Evolutionary conservation across 208 protist species (phyloP).

Genomic region (Trypanosoma rangeli): DNA sequence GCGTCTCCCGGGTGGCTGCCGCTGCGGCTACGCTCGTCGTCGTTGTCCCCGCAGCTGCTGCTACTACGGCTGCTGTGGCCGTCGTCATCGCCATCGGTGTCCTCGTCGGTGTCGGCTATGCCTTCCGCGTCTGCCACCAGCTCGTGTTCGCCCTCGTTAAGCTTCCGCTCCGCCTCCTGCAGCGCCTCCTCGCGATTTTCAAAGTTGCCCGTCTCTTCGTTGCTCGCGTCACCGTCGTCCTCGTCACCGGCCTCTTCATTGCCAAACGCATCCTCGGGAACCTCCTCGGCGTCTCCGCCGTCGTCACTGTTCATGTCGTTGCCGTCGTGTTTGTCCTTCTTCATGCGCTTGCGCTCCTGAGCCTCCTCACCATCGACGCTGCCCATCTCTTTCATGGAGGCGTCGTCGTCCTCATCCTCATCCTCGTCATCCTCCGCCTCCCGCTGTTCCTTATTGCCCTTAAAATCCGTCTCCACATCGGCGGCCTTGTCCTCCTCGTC

Average conservation of each 20-base stretch:
- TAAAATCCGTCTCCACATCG: constrained; percentile 86
- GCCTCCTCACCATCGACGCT: constrained; percentile 88
- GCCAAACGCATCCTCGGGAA: constrained; percentile 77
- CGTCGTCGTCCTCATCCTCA: constrained; percentile 61
- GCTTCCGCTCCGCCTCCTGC: constrained; percentile 68
- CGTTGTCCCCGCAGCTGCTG: constrained; percentile 10
- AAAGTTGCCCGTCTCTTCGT: constrained; percentile 85
- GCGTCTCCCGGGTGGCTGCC: constrained; percentile 10
- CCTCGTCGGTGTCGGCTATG: constrained; percentile 31
- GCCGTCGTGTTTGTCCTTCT: constrained; percentile 71
- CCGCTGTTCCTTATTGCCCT: constrained; percentile 74
- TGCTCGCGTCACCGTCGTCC: constrained; percentile 40
- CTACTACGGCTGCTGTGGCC: constrained; percentile 29
- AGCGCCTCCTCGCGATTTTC: constrained; percentile 85
- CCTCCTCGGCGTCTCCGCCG: constrained; percentile 70
- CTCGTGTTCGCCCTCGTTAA: constrained; percentile 64
- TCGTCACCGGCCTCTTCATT: constrained; percentile 36
- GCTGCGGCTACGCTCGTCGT: constrained; percentile 16
- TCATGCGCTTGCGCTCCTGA: constrained; percentile 79
- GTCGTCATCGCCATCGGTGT: constrained; percentile 41
- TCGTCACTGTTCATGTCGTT: constrained; percentile 81
- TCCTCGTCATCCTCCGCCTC: constrained; percentile 80
- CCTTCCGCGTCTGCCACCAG: constrained; percentile 57
- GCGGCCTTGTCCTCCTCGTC: constrained; percentile 88
- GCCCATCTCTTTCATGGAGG: constrained; percentile 83